These are phyloP conservation scores for Peronospora tabacina DNA, from an alignment of 352 stramenopile genomes.

Conservation along the genomic window DNA sequence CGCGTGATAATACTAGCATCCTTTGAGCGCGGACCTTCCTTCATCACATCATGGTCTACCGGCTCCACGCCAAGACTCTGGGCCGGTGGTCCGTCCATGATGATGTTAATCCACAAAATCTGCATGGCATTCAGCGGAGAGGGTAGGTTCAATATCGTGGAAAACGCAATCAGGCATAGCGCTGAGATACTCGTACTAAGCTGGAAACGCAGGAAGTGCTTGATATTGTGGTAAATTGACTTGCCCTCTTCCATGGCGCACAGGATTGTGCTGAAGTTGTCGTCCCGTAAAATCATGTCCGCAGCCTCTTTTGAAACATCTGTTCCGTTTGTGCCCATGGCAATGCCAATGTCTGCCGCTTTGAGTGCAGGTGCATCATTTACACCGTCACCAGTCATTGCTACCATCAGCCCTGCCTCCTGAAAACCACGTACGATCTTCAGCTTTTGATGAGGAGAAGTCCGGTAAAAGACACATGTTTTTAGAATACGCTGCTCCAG, in stretches of 20 bases:
- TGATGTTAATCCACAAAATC: slow-evolving; percentile 98
- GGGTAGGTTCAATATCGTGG: slow-evolving; percentile 46
- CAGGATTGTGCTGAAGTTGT: slow-evolving; percentile 94
- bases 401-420: slow-evolving; percentile 77
- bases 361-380: slow-evolving; percentile 98
- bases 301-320: slow-evolving; percentile 97
- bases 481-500: slow-evolving; percentile 79
- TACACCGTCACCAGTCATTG: slow-evolving; percentile 99
- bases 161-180: slow-evolving; percentile 85
- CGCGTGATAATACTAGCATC: slow-evolving; percentile 75
- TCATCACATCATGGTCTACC: slow-evolving; percentile 79
- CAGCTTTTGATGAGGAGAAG: slow-evolving; percentile 92
- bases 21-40: slow-evolving; percentile 72
- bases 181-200: slow-evolving; percentile 96
- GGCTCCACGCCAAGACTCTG: slow-evolving; percentile 85
- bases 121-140: slow-evolving; percentile 95
- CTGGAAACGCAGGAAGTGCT: slow-evolving; percentile 96
- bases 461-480: slow-evolving; percentile 93
- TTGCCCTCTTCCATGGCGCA: slow-evolving; percentile 93
- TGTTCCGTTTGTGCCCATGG: slow-evolving; percentile 96
- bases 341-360: slow-evolving; percentile 93
- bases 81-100: slow-evolving; percentile 91
- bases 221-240: slow-evolving; percentile 94
- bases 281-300: slow-evolving; percentile 94
- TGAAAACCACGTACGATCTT: slow-evolving; percentile 93